A percentile compares a stretch with the other conserved stretches of the same genome.
These are phyloP conservation scores for Cucumis sativus DNA, from an alignment of 306 rosid species.

Conservation along the genomic window Cucumber_9930_V3 NC_026657.2:36648001-36648500, in stretches of 20 bases:
- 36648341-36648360: neutral
- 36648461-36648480: too few relatives aligned
- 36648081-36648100: conserved; percentile 37
- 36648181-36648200: neutral
- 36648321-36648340: neutral
- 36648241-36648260: neutral
- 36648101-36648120: conserved; percentile 30
- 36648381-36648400: neutral
- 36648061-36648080: conserved; percentile 64
- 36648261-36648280: neutral
- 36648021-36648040: conserved; percentile 99
- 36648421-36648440: too few relatives aligned
- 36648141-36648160: conserved; percentile 46
- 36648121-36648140: conserved; percentile 42
- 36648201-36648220: neutral
- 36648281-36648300: neutral
- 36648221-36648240: neutral
- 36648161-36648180: neutral
- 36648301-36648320: neutral
- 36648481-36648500: too few relatives aligned
- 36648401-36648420: too few relatives aligned
- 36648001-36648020: conserved; percentile 93
- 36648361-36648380: neutral
- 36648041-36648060: conserved; percentile 92
- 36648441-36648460: too few relatives aligned